phyloP scores from a whole-genome alignment of 1,284 basidiomycete genomes.

The Naganishia sp. region DNA sequence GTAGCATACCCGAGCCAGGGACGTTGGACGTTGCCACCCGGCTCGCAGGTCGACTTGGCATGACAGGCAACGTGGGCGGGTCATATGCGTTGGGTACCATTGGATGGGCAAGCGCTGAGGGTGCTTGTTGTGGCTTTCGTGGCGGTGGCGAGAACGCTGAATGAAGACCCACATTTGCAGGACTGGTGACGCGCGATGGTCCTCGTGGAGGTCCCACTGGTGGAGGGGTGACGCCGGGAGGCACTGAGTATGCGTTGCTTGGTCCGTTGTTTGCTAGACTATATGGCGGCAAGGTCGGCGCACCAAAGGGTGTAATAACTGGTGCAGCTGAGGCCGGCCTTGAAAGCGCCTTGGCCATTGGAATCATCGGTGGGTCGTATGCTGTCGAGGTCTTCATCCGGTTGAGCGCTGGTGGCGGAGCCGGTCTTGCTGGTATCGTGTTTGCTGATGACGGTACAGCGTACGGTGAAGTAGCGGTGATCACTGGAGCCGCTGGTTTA shows the following conservation, averaged over 20 bases:
- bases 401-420: conserved; percentile 14
- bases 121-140: conserved; percentile 6
- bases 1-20: not conserved
- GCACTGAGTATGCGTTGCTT: not conserved
- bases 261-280: not conserved
- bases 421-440: not conserved
- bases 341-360: conserved; percentile 23
- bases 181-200: conserved; percentile 12
- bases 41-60: conserved; percentile 24
- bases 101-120: conserved; percentile 11
- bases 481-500: conserved; percentile 21
- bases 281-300: conserved; percentile 4
- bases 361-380: conserved; percentile 33
- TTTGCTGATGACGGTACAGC: not conserved
- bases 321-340: conserved; percentile 31
- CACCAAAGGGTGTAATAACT: conserved; percentile 11
- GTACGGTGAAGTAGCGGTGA: conserved; percentile 17
- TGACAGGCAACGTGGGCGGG: conserved; percentile 20
- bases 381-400: conserved; percentile 32
- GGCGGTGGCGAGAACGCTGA: not conserved
- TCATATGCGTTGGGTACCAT: conserved; percentile 21
- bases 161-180: not conserved
- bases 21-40: conserved; percentile 1
- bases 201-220: conserved; percentile 30
- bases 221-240: conserved; percentile 25